phyloP scores from a whole-genome alignment of 192 early-diverging fungal species.

The Phycomyces nitens region DNA sequence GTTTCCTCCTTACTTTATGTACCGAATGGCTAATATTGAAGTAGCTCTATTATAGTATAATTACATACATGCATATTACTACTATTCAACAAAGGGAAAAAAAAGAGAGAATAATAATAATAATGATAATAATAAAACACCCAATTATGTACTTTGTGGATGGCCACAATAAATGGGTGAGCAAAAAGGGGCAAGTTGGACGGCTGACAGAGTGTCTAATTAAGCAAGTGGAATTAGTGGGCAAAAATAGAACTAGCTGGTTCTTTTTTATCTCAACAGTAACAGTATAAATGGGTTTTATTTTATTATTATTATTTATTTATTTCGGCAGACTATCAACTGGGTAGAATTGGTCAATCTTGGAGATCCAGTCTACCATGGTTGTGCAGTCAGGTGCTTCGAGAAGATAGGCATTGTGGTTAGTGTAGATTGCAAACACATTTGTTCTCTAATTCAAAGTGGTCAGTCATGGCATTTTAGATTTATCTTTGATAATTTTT shows the following conservation, averaged over 20 bases:
- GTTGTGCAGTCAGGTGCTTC: conserved; percentile 56
- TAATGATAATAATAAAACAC: neutral
- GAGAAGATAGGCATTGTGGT: conserved; percentile 57
- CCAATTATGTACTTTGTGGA: too few relatives aligned
- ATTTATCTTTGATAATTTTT: neutral
- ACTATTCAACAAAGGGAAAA: too few relatives aligned
- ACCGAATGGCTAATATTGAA: too few relatives aligned
- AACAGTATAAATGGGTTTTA: too few relatives aligned
- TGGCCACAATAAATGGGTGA: too few relatives aligned
- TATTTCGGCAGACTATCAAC: conserved; percentile 18
- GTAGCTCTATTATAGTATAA: too few relatives aligned
- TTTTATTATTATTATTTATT: neutral
- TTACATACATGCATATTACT: too few relatives aligned
- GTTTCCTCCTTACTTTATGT: too few relatives aligned
- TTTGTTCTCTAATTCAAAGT: conserved; percentile 42
- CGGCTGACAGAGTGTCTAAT: neutral
- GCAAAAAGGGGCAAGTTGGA: neutral
- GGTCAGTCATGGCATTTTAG: too few relatives aligned
- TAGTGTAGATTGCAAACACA: conserved; percentile 67
- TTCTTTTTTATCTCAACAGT: neutral
- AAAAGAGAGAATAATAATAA: neutral
- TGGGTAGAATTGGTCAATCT: conserved; percentile 41
- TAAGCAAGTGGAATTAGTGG: neutral
- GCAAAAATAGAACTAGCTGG: neutral
- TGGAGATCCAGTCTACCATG: conserved; percentile 63